phyloP scores from a whole-genome alignment of 116 monocot genomes.

The Dioscorea cayenensis region DNA sequence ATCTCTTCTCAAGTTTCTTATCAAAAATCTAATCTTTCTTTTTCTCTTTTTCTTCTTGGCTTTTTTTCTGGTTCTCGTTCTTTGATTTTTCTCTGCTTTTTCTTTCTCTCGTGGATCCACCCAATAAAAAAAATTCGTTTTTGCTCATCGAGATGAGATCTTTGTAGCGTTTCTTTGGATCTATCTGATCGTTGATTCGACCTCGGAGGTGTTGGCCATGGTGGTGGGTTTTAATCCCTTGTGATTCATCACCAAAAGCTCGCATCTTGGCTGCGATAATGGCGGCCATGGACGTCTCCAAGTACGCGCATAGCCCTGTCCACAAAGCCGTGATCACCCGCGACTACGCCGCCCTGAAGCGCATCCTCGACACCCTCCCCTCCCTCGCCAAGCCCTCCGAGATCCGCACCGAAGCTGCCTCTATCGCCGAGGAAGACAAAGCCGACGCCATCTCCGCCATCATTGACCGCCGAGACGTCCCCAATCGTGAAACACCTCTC shows the following conservation, averaged over 20 bases:
- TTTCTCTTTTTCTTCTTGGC: too few species aligned
- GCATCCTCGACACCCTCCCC: constrained; percentile 44
- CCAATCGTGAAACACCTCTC: constrained; percentile 59
- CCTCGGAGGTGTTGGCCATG: neutral
- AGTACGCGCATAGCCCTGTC: constrained; percentile 72
- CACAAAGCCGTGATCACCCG: constrained; percentile 62
- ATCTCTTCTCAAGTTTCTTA: too few species aligned
- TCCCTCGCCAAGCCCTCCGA: constrained; percentile 31
- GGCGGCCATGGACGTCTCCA: constrained; percentile 37
- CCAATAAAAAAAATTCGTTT: too few species aligned
- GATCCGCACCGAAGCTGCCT: constrained; percentile 51
- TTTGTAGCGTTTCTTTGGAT: too few species aligned
- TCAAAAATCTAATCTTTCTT: too few species aligned
- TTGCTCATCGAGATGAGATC: too few species aligned
- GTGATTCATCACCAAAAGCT: neutral
- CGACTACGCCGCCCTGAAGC: constrained; percentile 42
- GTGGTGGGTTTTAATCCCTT: neutral
- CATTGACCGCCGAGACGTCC: constrained; percentile 70
- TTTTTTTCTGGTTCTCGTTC: too few species aligned
- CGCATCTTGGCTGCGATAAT: constrained; percentile 5
- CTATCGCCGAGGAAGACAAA: constrained; percentile 37
- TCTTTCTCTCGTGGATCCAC: too few species aligned
- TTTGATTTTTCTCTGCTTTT: too few species aligned
- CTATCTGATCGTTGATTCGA: too few species aligned
- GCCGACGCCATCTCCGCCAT: constrained; percentile 54